Percentiles rank a stretch among this genome's conserved stretches.
Evolutionary conservation across 1,284 basidiomycete genomes (phyloP).

Genomic region (Cutaneotrichosporon cyanovorans): DNA sequence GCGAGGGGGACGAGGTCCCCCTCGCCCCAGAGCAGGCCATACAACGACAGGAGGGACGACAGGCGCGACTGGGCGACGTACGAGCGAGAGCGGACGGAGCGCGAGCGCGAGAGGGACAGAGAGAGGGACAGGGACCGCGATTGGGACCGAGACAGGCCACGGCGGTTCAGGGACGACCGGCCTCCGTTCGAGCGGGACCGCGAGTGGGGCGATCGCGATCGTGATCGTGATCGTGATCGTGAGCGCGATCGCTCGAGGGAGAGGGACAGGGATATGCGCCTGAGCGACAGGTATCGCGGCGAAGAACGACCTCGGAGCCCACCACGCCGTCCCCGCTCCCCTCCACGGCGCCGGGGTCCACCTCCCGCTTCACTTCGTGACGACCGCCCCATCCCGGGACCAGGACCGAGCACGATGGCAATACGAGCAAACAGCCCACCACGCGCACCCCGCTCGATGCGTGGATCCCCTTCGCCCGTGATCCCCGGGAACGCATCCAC

Average conservation of each 20-base stretch:
- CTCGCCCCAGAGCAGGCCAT: not conserved
- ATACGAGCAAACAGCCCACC: constrained; percentile 13
- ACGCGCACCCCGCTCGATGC: constrained; percentile 11
- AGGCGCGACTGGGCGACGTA: not conserved
- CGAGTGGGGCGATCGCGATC: constrained; percentile 9
- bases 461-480: not conserved
- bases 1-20: not conserved
- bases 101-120: constrained; percentile 10
- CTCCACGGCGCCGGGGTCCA: not conserved
- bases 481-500: not conserved
- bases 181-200: constrained; percentile 9
- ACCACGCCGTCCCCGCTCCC: not conserved
- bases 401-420: constrained; percentile 14
- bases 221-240: constrained; percentile 13
- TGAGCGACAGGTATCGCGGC: constrained; percentile 6
- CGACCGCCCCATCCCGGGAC: constrained; percentile 8
- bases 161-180: not conserved
- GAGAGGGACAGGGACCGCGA: constrained; percentile 8
- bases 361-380: not conserved
- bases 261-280: not conserved
- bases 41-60: not conserved
- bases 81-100: constrained; percentile 3
- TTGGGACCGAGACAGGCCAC: constrained; percentile 6
- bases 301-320: not conserved
- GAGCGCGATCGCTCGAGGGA: constrained; percentile 11